Conservation (phyloP, 176 grass and related monocot species). For the Secale cereale region DNA sequence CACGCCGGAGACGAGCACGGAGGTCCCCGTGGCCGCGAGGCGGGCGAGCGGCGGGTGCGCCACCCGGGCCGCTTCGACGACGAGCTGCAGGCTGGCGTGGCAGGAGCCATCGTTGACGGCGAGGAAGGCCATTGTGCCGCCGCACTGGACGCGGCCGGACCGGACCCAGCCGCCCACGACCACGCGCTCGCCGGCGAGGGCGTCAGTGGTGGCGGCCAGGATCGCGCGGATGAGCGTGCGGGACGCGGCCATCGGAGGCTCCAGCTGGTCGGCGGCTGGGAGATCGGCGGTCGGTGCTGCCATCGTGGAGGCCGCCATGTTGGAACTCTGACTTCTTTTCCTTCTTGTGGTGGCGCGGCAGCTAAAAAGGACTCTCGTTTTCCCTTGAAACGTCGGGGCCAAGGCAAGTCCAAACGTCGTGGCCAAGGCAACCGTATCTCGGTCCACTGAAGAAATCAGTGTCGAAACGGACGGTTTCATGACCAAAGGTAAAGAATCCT, state of each 20-base stretch:
- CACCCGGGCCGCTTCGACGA: constrained; percentile 30
- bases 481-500: no score
- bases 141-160: neutral
- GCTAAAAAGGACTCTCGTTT: no score
- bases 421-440: no score
- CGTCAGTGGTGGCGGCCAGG: neutral
- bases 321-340: neutral
- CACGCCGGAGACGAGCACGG: constrained; percentile 63
- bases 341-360: no score
- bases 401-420: no score
- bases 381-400: no score
- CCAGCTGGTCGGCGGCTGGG: neutral
- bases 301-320: neutral
- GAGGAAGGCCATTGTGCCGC: constrained; percentile 44
- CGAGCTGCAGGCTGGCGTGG: constrained; percentile 67
- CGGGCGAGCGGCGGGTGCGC: constrained; percentile 41
- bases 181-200: neutral
- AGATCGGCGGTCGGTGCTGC: neutral
- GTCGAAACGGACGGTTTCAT: no score
- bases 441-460: no score
- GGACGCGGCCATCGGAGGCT: neutral
- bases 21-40: constrained; percentile 67
- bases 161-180: neutral
- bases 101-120: constrained; percentile 83
- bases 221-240: neutral